Evolutionary conservation across 2,329 filamentous ascomycete species (phyloP).

Genomic region (Aspergillus novofumigatus): DNA sequence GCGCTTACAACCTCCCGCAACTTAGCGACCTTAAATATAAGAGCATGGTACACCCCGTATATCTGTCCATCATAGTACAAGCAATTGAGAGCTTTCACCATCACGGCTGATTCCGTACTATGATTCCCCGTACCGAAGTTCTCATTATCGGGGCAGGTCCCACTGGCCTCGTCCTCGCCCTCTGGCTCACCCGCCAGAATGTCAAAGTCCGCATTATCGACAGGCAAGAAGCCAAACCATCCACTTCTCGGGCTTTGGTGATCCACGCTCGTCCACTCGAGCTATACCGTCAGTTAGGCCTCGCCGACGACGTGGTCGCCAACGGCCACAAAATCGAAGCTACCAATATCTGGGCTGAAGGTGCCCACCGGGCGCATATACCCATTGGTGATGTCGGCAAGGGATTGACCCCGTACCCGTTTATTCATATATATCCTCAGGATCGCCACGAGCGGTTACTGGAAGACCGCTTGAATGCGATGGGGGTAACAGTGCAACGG

Average conservation of each 20-base stretch:
- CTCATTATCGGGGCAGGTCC: slow-evolving; percentile 47
- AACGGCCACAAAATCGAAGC: slow-evolving; percentile 37
- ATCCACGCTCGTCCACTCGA: slow-evolving; percentile 51
- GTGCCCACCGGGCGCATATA: slow-evolving; percentile 19
- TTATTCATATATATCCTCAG: slow-evolving; percentile 24
- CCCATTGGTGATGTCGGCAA: slow-evolving; percentile 20
- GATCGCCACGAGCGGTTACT: slow-evolving; percentile 27
- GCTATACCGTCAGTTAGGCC: slow-evolving; percentile 45
- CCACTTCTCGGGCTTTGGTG: slow-evolving; percentile 38
- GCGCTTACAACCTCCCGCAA: no score
- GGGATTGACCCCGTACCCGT: slow-evolving; percentile 29
- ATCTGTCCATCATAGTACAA: background rate
- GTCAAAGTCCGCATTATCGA: slow-evolving; percentile 49
- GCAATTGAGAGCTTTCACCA: background rate
- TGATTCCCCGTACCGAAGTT: slow-evolving; percentile 21
- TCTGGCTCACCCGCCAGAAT: slow-evolving; percentile 45
- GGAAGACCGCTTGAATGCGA: slow-evolving; percentile 21
- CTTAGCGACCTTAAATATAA: background rate
- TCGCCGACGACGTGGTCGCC: slow-evolving; percentile 34
- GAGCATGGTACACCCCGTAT: background rate
- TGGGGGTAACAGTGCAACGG: slow-evolving; percentile 27
- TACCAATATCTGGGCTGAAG: slow-evolving; percentile 34
- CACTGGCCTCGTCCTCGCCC: slow-evolving; percentile 42
- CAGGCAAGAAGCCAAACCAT: slow-evolving; percentile 35
- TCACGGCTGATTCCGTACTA: background rate